Conservation (phyloP, 2,329 filamentous ascomycete genomes). For the Beauveria pseudobassiana region DNA sequence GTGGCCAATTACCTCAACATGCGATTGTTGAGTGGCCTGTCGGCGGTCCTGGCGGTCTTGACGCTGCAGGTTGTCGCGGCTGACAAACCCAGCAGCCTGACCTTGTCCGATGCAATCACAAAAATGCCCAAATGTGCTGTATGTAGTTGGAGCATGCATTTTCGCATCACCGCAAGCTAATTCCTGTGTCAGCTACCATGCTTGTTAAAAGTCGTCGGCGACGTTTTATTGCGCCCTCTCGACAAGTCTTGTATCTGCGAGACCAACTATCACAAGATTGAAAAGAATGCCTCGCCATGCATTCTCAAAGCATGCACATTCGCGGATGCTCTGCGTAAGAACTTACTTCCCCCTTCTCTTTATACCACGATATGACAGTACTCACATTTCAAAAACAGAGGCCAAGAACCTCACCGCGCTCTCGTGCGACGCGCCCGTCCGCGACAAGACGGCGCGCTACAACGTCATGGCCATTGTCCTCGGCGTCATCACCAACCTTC, state of each 20-base stretch:
- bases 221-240: neutral
- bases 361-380: too few relatives aligned
- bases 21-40: neutral
- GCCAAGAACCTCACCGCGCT: slow-evolving; percentile 18
- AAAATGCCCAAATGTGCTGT: slow-evolving; percentile 8
- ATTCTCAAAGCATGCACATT: slow-evolving; percentile 18
- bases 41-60: neutral
- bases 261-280: slow-evolving; percentile 14
- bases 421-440: slow-evolving; percentile 21
- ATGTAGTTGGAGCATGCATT: neutral
- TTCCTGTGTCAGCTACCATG: neutral
- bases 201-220: neutral
- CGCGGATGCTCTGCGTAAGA: slow-evolving; percentile 20
- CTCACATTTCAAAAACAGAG: neutral
- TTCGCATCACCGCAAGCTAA: neutral
- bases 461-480: slow-evolving; percentile 27
- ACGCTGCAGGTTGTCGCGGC: neutral
- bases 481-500: slow-evolving; percentile 30
- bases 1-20: neutral
- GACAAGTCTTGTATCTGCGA: slow-evolving; percentile 9
- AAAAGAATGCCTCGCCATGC: slow-evolving; percentile 17
- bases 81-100: neutral
- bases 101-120: neutral
- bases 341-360: neutral
- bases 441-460: slow-evolving; percentile 27